phyloP scores from a whole-genome alignment of 768 basidiomycete species.

The Lentinula boryana region DNA sequence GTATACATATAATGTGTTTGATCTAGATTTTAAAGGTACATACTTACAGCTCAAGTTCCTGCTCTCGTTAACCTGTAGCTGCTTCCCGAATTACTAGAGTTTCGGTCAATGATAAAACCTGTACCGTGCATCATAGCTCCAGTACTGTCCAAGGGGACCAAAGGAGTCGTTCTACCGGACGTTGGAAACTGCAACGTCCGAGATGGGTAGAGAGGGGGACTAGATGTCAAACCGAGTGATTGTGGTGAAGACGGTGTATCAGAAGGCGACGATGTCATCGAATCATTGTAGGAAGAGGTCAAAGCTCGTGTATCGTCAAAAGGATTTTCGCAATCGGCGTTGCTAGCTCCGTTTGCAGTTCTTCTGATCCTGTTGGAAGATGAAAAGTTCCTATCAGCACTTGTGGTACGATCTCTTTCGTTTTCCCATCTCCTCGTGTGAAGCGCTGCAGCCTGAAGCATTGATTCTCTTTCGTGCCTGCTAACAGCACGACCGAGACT shows the following conservation, averaged over 20 bases:
- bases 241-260: not conserved
- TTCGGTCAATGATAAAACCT: not conserved
- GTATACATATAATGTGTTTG: too few relatives aligned
- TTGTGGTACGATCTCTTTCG: not conserved
- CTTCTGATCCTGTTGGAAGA: conserved; percentile 7
- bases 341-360: conserved; percentile 2
- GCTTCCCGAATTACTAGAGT: not conserved
- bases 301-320: conserved; percentile 24
- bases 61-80: not conserved
- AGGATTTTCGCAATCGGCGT: conserved; percentile 19
- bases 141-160: conserved; percentile 19
- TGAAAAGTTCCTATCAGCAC: not conserved
- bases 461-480: conserved; percentile 53
- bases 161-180: conserved; percentile 23
- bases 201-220: conserved; percentile 10
- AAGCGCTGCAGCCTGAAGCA: conserved; percentile 39
- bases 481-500: conserved; percentile 54
- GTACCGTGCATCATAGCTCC: not conserved
- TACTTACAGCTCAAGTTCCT: not conserved
- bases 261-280: not conserved
- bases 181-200: conserved; percentile 18
- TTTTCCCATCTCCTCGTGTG: not conserved
- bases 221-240: not conserved
- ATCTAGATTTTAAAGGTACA: not conserved
- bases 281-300: conserved; percentile 11